A percentile compares a stretch with the other conserved stretches of the same genome.
Conservation (phyloP, 192 early-diverging fungal species). For the Diversispora eburnea region DNA sequence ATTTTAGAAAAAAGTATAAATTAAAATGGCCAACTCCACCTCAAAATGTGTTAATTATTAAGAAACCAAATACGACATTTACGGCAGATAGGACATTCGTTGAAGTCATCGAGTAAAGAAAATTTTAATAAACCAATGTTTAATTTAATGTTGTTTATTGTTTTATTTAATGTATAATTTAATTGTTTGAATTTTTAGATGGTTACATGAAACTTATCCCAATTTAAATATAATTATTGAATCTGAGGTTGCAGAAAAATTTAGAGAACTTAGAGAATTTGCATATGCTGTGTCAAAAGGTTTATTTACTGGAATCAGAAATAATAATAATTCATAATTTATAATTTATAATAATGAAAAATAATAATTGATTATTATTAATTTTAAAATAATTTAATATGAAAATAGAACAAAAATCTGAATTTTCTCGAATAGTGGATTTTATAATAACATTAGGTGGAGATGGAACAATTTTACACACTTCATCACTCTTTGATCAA, state of each 20-base stretch:
- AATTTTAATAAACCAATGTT: too few species aligned
- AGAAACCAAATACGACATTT: constrained; percentile 69
- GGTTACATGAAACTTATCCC: constrained; percentile 64
- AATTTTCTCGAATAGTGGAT: constrained; percentile 71
- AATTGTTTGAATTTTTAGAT: constrained; percentile 37
- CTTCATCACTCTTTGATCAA: constrained; percentile 73
- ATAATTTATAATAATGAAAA: not conserved
- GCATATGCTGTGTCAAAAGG: constrained; percentile 51
- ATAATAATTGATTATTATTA: not conserved
- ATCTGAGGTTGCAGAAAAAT: constrained; percentile 55
- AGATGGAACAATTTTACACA: constrained; percentile 88
- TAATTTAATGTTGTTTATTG: not conserved
- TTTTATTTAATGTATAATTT: not conserved
- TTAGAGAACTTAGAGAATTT: constrained; percentile 51
- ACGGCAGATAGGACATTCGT: constrained; percentile 54
- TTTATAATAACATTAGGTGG: constrained; percentile 91
- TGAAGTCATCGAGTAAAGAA: constrained; percentile 53
- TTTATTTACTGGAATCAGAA: constrained; percentile 7
- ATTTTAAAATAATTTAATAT: not conserved
- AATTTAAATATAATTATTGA: constrained; percentile 69
- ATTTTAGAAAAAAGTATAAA: constrained; percentile 45
- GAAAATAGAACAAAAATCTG: constrained; percentile 39
- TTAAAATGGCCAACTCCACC: constrained; percentile 62
- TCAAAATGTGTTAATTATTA: constrained; percentile 71
- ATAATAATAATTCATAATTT: too few species aligned